phyloP scores from a whole-genome alignment of 2,329 filamentous ascomycete species.

The Gaeumannomyces sp. region DNA sequence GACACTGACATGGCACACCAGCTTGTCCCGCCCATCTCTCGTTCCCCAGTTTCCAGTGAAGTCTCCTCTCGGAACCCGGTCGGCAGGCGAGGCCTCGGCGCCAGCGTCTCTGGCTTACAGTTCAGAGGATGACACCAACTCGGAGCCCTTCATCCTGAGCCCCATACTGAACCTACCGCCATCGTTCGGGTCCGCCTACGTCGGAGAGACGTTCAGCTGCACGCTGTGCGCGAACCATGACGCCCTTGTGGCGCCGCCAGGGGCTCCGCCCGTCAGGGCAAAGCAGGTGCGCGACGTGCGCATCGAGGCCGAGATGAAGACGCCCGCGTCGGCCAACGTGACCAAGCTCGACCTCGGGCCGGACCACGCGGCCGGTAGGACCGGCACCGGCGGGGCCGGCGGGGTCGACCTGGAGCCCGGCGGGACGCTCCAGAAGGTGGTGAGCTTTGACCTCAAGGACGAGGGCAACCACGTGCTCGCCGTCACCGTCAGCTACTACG shows the following conservation, averaged over 20 bases:
- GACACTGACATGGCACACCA: constrained; percentile 27
- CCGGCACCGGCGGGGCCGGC: constrained; percentile 16
- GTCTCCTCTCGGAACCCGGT: constrained; percentile 31
- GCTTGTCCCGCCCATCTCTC: constrained; percentile 75
- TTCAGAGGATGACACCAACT: constrained; percentile 36
- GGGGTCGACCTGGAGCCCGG: constrained; percentile 51
- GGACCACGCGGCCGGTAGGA: constrained; percentile 13
- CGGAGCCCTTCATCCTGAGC: constrained; percentile 51
- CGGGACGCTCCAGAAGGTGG: constrained; percentile 70
- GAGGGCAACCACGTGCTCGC: constrained; percentile 91
- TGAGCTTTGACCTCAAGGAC: constrained; percentile 84
- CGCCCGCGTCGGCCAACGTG: constrained; percentile 56
- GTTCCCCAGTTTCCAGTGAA: constrained; percentile 63
- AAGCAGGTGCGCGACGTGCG: constrained; percentile 67
- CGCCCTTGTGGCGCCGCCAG: constrained; percentile 26
- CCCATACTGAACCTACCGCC: constrained; percentile 76
- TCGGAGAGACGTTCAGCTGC: constrained; percentile 91
- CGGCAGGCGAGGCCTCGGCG: constrained; percentile 40
- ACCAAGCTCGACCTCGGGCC: constrained; percentile 60
- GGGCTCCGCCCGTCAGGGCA: constrained; percentile 13
- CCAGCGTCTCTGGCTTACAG: constrained; percentile 70
- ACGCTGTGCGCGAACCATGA: constrained; percentile 97
- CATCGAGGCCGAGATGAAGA: constrained; percentile 93
- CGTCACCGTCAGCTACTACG: constrained; percentile 90
- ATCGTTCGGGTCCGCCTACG: constrained; percentile 89